Evolutionary conservation across 73 alveolate genomes (phyloP), one percentile per base, ranked within the genome.

Genomic region (Effrenium voratum): DNA sequence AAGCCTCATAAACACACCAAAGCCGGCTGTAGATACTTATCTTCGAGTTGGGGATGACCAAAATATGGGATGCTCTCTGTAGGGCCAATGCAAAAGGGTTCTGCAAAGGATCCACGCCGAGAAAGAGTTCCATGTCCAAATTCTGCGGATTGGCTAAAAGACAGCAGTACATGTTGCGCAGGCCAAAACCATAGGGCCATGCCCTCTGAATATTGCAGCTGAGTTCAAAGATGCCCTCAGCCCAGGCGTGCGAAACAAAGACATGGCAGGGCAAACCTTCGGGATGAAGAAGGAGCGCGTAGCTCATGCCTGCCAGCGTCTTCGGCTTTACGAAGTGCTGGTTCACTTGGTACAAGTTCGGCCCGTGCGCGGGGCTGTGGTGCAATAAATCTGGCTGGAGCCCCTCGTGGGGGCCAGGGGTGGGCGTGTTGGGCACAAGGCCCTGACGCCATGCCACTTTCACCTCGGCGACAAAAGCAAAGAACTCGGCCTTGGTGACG

Each of bases 1-100:
- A 83, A 49, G 93, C 93, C 40, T 83, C 93, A 26, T 50, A 83
- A 28, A 83, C 94, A 38, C 94, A 85, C 94, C 94, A 85, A 10
- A 85, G 81, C 44, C 94, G 43, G 43, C 63, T 22, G 47, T 85
- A 85, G 38, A 85, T 60, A 28, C 94, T 57, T 41, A 85, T 81
- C 34, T 57, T 43, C 24, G 94, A 72, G 43, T 85, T 83, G 43
- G 94, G 94, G 40, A 85, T 81, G 59, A 85, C 94, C 82, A 85
- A 44, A 19, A 85, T 43, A 46, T 85, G 94, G 16, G 94, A 34
- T 15, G 82, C 94, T 44, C 41, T 26, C 44, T 36, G 43, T 81
- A 85, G 24, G n/a, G 94, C 94, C 81, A 38, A 36, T 8, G 94
- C 94, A 40, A 85, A 85, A 28, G 94, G 94, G 57, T 63, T 85